These are phyloP conservation scores for Melanomma pulvis-pyrius DNA, from an alignment of 495 filamentous ascomycete genomes.

Conservation along the genomic window DNA sequence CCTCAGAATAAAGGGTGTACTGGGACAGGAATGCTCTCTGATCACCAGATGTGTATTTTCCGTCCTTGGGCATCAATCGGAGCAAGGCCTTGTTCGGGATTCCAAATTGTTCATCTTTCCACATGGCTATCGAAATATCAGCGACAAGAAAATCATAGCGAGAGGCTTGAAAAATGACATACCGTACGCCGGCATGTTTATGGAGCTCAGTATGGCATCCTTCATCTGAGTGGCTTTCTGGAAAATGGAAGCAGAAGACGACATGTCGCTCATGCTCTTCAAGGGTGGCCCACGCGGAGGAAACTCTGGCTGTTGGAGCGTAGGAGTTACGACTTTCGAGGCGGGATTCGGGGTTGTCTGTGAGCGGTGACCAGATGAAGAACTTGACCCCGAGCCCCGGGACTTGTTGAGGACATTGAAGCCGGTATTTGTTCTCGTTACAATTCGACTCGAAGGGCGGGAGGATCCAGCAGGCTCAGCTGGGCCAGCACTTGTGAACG, in stretches of 20 bases:
- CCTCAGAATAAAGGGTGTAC: conserved; percentile 61
- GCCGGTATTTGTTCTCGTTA: conserved; percentile 32
- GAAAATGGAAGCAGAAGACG: conserved; percentile 59
- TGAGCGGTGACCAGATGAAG: conserved; percentile 35
- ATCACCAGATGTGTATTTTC: conserved; percentile 50
- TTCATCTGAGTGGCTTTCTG: conserved; percentile 70
- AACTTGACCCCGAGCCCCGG: conserved; percentile 29
- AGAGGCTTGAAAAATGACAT: background rate
- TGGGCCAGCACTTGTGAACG: conserved; percentile 59
- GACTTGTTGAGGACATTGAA: conserved; percentile 28
- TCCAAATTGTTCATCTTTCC: conserved; percentile 68
- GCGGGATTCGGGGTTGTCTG: conserved; percentile 12
- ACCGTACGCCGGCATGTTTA: conserved; percentile 65
- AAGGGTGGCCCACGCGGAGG: conserved; percentile 62
- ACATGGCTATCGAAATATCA: conserved; percentile 52
- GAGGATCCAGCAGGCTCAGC: conserved; percentile 19
- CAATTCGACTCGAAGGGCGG: conserved; percentile 37
- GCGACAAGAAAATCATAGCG: background rate
- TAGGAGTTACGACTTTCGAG: conserved; percentile 18
- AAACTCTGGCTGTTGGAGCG: conserved; percentile 44
- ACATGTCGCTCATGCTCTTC: conserved; percentile 45
- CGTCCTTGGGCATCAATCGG: conserved; percentile 52
- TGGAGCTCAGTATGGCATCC: conserved; percentile 69
- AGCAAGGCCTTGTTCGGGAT: conserved; percentile 66
- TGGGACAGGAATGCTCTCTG: conserved; percentile 57